phyloP scores from a whole-genome alignment of 768 basidiomycete species.

The Boletus subparvulus region DNA sequence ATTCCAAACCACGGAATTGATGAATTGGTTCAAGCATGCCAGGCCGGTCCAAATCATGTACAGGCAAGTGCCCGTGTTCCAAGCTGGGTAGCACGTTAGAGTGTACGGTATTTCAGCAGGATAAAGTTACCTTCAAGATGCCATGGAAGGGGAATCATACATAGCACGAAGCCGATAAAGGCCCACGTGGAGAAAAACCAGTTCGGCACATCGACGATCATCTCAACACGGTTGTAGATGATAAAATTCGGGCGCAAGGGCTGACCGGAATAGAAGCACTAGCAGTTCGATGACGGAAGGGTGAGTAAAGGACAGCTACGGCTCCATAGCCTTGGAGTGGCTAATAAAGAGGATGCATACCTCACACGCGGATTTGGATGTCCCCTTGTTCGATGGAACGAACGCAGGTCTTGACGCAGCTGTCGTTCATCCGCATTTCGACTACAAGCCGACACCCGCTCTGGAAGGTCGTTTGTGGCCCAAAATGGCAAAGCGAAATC shows the following conservation, averaged over 20 bases:
- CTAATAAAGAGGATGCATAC: constrained; percentile 27
- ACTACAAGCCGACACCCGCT: constrained; percentile 26
- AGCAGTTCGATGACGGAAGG: constrained; percentile 1
- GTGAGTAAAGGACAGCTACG: neutral
- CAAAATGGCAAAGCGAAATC: constrained; percentile 15
- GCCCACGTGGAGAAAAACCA: constrained; percentile 47
- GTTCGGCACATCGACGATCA: constrained; percentile 24
- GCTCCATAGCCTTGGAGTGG: neutral
- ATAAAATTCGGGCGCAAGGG: neutral
- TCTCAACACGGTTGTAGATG: constrained; percentile 32
- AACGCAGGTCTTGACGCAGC: no score
- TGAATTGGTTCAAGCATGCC: constrained; percentile 39
- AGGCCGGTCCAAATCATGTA: constrained; percentile 47
- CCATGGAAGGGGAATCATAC: constrained; percentile 62
- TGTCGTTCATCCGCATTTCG: neutral
- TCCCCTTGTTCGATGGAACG: neutral
- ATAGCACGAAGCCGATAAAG: constrained; percentile 56
- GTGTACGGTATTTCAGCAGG: rapidly evolving
- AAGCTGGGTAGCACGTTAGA: constrained; percentile 23
- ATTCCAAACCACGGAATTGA: constrained; percentile 57
- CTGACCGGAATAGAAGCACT: neutral
- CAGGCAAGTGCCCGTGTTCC: constrained; percentile 48
- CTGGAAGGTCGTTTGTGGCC: constrained; percentile 23
- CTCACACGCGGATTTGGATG: constrained; percentile 30
- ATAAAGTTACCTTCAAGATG: constrained; percentile 41